Base-by-base conservation (phyloP, 164 flowering plant genomes). In the Dillenia suffruticosa region DNA sequence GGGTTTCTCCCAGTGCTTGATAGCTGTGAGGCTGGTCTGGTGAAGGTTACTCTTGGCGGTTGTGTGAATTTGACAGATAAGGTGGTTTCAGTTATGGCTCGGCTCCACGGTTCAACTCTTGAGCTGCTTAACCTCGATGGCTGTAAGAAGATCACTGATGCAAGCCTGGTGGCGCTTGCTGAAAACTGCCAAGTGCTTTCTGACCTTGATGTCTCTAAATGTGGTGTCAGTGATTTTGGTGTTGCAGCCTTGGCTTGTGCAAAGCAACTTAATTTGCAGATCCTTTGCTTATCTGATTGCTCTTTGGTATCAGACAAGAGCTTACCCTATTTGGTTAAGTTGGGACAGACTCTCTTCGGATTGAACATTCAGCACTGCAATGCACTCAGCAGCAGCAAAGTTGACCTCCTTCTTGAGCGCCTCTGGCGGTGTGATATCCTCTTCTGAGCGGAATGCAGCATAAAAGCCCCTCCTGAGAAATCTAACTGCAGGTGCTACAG, bases 391-490 rank as follows among this genome's bases (percentile, higher is more conserved):
- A 71, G 70, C 70, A 68, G 74, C 17, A 48, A 63, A 5, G 67
- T 77, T 16, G 78, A 78, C 51, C 47, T 62, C 40, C 88, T 89
- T 44, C 72, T 65, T 54, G 82, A 72, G 63, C 69, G 63, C 48
- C 76, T 89, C 19, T 82, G 85, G 87, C 72, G 81, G 63, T 89
- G 96, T 46, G 93, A 89, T 66, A 78, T 89, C 78, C 91, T 89
- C 24, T 64, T 64, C 73, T 89, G 58, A 70, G 50, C 49, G 12
- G 43, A 49, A 50, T 10, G 46, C 52, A 49, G 45, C 22, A 13
- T 5, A 4, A 14, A 9, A 14, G 3, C 12, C 16, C 61, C 68
- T 58, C 53, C 49, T 49, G 12, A 14, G 48, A 45, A 55, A 49
- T 49, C 50, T 26, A 55, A 16, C 46, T 57, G 52, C 57, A 58